Conservation (phyloP, 805 yeast genomes). For the Candida hungchunana region DNA sequence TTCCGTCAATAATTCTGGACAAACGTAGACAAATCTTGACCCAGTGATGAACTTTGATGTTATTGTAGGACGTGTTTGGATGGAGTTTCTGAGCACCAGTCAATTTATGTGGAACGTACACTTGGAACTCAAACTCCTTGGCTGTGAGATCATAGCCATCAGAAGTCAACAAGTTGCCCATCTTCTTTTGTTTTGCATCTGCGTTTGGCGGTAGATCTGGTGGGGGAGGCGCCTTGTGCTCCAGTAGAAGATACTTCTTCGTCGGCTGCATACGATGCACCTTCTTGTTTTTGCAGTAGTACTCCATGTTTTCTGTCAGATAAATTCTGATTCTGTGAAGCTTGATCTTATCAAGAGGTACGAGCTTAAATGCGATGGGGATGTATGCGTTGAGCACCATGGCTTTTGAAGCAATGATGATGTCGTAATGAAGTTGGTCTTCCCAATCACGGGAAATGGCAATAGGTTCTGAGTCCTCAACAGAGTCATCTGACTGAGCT, state of each 20-base stretch:
- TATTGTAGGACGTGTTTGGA: slow-evolving; percentile 79
- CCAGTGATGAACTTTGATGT: slow-evolving; percentile 93
- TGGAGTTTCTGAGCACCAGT: slow-evolving; percentile 57
- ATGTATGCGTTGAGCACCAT: slow-evolving; percentile 77
- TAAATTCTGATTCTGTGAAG: slow-evolving; percentile 83
- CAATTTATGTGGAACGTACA: slow-evolving; percentile 73
- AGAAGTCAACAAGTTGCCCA: slow-evolving; percentile 36
- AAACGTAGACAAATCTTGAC: slow-evolving; percentile 82
- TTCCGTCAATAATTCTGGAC: slow-evolving; percentile 59
- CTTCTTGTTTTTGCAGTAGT: slow-evolving; percentile 77
- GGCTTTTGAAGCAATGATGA: slow-evolving; percentile 84
- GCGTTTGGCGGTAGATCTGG: slow-evolving; percentile 30
- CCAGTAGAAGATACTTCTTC: slow-evolving; percentile 73
- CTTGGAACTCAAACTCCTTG: slow-evolving; percentile 79
- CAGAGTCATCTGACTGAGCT: slow-evolving; percentile 69
- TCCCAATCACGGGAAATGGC: slow-evolving; percentile 93
- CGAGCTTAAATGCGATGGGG: slow-evolving; percentile 79
- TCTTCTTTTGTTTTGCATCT: slow-evolving; percentile 35
- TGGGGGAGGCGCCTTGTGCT: slow-evolving; percentile 62
- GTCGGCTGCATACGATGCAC: slow-evolving; percentile 93
- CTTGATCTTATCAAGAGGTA: slow-evolving; percentile 82
- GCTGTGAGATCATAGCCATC: slow-evolving; percentile 55
- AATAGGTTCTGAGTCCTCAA: slow-evolving; percentile 91
- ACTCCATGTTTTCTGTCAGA: slow-evolving; percentile 85
- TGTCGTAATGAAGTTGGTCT: slow-evolving; percentile 83